Percentiles rank a stretch among this genome's conserved stretches.
Conservation (phyloP, 2,329 filamentous ascomycete genomes). For the Exophiala alcalophila region DNA sequence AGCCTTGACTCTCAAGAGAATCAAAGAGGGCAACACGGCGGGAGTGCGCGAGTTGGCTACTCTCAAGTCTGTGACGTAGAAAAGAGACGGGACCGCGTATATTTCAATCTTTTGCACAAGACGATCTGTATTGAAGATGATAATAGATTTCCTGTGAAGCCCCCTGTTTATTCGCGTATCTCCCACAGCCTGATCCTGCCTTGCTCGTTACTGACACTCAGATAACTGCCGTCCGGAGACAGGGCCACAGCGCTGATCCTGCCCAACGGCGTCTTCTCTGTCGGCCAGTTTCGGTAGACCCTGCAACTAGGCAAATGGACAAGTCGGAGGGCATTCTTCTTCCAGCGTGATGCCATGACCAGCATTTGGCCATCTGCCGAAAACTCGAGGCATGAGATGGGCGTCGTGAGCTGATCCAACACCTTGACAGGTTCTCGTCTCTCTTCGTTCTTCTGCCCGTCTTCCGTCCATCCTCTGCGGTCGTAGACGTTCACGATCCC, state of each 20-base stretch:
- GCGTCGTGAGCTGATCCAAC: conserved; percentile 84
- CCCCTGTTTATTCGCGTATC: conserved; percentile 61
- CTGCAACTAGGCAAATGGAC: conserved; percentile 90
- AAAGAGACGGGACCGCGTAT: background rate
- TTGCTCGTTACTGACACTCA: conserved; percentile 84
- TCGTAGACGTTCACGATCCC: conserved; percentile 96
- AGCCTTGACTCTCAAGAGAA: conserved; percentile 62
- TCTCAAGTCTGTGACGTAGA: conserved; percentile 28
- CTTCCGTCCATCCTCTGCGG: conserved; percentile 47
- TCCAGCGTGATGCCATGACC: conserved; percentile 79
- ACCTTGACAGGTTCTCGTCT: conserved; percentile 67
- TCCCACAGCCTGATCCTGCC: conserved; percentile 92
- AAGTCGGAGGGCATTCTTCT: conserved; percentile 81
- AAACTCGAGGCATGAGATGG: conserved; percentile 75
- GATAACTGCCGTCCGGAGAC: conserved; percentile 28
- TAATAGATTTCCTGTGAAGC: background rate
- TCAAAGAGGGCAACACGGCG: conserved; percentile 57
- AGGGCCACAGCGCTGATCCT: conserved; percentile 69
- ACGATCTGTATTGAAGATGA: background rate
- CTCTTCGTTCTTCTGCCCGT: conserved; percentile 47
- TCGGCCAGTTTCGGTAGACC: conserved; percentile 97
- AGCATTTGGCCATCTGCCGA: conserved; percentile 86
- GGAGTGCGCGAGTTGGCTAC: conserved; percentile 54
- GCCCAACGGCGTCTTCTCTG: conserved; percentile 80
- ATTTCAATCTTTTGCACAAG: background rate